Evolutionary conservation across 2,329 filamentous ascomycete genomes (phyloP).

Genomic region (Ceratocystis papillata): DNA sequence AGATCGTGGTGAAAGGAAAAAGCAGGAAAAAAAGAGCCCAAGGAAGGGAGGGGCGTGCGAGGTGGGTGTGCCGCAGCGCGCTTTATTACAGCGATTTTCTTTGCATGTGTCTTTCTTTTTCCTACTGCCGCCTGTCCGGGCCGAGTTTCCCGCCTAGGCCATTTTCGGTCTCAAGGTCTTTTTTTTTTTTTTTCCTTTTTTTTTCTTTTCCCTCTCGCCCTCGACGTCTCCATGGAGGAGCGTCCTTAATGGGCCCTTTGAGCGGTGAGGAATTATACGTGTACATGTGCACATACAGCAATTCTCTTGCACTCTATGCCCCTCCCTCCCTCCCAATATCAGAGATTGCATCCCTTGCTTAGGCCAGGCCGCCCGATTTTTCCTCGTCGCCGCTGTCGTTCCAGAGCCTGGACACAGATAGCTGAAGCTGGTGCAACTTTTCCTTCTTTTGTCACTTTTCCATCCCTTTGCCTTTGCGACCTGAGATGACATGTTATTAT

Average conservation of each 20-base stretch:
- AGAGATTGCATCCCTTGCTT: neutral
- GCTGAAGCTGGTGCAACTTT: neutral
- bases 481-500: conserved; percentile 8
- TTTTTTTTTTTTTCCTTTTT: neutral
- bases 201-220: neutral
- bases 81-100: neutral
- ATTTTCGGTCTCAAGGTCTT: neutral
- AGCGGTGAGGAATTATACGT: neutral
- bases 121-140: neutral
- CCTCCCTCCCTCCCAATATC: neutral
- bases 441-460: neutral
- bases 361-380: neutral
- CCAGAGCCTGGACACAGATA: too few relatives aligned
- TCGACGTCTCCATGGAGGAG: neutral
- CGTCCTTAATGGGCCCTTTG: neutral
- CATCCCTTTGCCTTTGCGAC: neutral
- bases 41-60: neutral
- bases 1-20: neutral
- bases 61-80: neutral
- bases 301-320: neutral
- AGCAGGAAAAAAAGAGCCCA: neutral
- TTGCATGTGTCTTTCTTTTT: neutral
- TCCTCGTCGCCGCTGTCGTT: neutral
- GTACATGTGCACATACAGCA: neutral
- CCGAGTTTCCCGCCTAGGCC: neutral